Evolutionary conservation across 768 basidiomycete species (phyloP), one percentile per base, ranked within the genome.

Genomic region (Termitomyces sp.): DNA sequence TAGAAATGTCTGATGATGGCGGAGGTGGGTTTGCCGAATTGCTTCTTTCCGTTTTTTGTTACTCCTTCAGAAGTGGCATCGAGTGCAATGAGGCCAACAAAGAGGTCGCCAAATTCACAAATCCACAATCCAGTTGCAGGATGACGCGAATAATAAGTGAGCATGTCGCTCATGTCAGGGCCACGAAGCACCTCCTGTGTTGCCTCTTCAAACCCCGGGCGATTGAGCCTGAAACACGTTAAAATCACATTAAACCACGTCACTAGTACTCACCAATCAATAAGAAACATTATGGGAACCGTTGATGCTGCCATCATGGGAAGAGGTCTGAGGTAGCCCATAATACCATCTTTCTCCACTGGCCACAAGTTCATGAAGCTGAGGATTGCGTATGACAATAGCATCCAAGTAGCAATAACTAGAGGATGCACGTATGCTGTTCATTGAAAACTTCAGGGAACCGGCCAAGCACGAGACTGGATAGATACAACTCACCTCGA

Each of bases 1-100:
- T 81, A 85, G 68, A 91, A 85, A 65, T 92, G 90, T 29, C 88
- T 84, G 60, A 92, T 83, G 16, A 75, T 70, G 11, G 85, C 90
- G n/a, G 75, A 73, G 39, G 68, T 64, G n/a, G 82, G 73, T 70
- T 62, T 18, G 50, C 48, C 2, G 41, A 11, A 12, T n/a, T 10
- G 3, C 16, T 57, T 57, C 64, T 27, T 57, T 44, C 29, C 40
- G 1, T 36, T 23, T 41, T 51, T 61, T 38, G 68, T 66, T 23
- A 64, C 57, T 12, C 74, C 70, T 44, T 79, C 73, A 23, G 57
- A 64, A 9, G 79, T 81, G 0, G 88, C 85, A 64, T 91, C 90
- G 27, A 91, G 54, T 12, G 85, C 88, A 56, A 90, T 75, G 54
- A 89, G 70, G 0, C 90, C 90, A 15, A 92, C 74, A 54, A 87